phyloP scores from a whole-genome alignment of 495 filamentous ascomycete genomes.

The Trichoderma virens region DNA sequence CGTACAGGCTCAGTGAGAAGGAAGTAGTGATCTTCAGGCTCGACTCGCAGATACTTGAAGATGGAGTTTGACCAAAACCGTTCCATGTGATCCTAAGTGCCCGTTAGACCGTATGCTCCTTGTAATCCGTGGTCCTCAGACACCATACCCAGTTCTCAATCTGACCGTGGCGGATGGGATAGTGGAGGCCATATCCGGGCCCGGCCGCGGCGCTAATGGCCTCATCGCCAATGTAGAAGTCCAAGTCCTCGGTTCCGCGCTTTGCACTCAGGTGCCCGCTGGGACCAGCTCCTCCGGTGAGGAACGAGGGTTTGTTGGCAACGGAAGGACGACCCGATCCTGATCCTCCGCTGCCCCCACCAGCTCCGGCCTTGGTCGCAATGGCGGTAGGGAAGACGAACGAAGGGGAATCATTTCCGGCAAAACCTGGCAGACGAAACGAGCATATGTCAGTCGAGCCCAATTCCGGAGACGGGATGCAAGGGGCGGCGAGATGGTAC shows the following conservation, averaged over 20 bases:
- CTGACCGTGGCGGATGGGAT: constrained; percentile 95
- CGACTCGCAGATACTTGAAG: constrained; percentile 97
- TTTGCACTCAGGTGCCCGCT: constrained; percentile 78
- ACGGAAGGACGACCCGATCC: constrained; percentile 83
- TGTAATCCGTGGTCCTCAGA: not conserved
- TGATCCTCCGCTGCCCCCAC: constrained; percentile 59
- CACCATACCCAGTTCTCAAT: constrained; percentile 89
- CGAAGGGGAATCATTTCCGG: constrained; percentile 96
- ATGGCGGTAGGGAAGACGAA: constrained; percentile 99
- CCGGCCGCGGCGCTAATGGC: constrained; percentile 76
- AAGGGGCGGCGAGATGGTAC: constrained; percentile 39
- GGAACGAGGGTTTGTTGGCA: constrained; percentile 87
- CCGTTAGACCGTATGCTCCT: not conserved
- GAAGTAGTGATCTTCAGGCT: constrained; percentile 98
- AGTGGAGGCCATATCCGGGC: constrained; percentile 90
- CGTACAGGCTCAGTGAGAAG: constrained; percentile 92
- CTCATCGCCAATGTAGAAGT: constrained; percentile 98
- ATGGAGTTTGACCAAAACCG: constrained; percentile 99
- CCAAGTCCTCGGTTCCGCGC: constrained; percentile 93
- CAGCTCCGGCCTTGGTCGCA: constrained; percentile 76
- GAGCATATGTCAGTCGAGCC: constrained; percentile 12
- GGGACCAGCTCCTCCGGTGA: constrained; percentile 81
- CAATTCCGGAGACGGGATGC: not conserved
- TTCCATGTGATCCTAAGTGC: constrained; percentile 85
- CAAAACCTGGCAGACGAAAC: constrained; percentile 63